Evolutionary conservation across 148 eudicot genomes (phyloP), one percentile per base, ranked within the genome.

Genomic region (Amaranthus palmeri): DNA sequence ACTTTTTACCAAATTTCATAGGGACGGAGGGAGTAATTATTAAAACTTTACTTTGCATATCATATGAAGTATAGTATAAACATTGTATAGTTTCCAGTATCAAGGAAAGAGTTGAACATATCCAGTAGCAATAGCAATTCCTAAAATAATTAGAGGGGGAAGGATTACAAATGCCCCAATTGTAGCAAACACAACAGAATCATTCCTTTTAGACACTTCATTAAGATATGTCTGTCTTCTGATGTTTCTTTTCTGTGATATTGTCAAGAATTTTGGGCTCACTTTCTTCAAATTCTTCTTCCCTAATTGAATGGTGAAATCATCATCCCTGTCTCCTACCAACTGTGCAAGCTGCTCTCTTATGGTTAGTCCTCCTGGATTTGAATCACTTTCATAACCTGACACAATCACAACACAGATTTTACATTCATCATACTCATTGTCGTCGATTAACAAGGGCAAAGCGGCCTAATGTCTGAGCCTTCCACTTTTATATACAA

Each of bases 21-120:
- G 36, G 36, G 36, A 25, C 36, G 2, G 2, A 25, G 36, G 36
- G 36, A 25, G 36, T 25, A 25, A 25, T 2, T 25, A 25, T 0
- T 25, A 25, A 25, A 25, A 45, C 18, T 62, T 7, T 43, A 62
- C 67, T 62, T 44, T 43, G 3, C 3, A 49, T 43, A 62, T 43
- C 67, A 6, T 42, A 40, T 8, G 50, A 8, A 61, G 10, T 7
- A 25, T 25, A 25, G 36, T 25, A 25, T 55, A 56, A 43, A 63
- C 10, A 8, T 53, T 69, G 44, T 13, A 60, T 51, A 60, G 11
- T 46, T 5, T 5, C 36, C 36, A 54, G 8, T 50, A 50, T 89
- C 77, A 93, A 52, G 98, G 98, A 77, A 93, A 89, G 67, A 96
- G 92, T 63, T 96, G 97, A 65, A 96, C 96, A 86, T 96, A 88